A percentile compares a stretch with the other conserved stretches of the same genome.
phyloP scores from a whole-genome alignment of 805 yeast species.

The Spathaspora sp. region DNA sequence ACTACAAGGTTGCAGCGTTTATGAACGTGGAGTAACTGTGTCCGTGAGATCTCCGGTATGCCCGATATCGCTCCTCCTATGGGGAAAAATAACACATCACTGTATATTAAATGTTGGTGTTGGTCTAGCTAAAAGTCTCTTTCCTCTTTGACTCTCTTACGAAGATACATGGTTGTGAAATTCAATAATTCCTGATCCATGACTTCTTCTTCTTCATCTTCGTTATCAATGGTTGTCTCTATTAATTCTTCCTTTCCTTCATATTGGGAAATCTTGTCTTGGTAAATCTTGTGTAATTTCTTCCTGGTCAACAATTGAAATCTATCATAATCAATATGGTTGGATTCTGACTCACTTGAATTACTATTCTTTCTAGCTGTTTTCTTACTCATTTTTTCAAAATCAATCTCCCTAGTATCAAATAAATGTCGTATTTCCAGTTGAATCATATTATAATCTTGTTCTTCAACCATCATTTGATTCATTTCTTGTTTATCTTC shows the following conservation, averaged over 20 bases:
- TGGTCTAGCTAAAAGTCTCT: neutral
- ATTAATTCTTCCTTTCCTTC: slow-evolving; percentile 5
- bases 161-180: slow-evolving; percentile 2
- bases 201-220: slow-evolving; percentile 5
- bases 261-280: slow-evolving; percentile 1
- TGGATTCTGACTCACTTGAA: neutral
- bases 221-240: slow-evolving; percentile 7
- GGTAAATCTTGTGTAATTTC: slow-evolving; percentile 20
- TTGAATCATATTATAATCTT: neutral
- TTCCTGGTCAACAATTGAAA: slow-evolving; percentile 18
- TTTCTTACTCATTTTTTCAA: neutral
- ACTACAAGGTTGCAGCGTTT: too few species aligned
- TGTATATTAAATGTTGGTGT: too few species aligned
- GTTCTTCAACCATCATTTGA: slow-evolving; percentile 30
- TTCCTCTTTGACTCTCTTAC: slow-evolving; percentile 4
- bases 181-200: slow-evolving; percentile 17
- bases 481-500: slow-evolving; percentile 41
- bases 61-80: neutral
- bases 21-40: too few species aligned
- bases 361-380: neutral
- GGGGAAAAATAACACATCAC: neutral
- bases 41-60: too few species aligned
- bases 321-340: slow-evolving; percentile 19
- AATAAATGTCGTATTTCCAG: neutral
- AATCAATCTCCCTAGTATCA: neutral